Conservation (phyloP, 2,329 filamentous ascomycete species). For the Apiospora phragmitis region DNA sequence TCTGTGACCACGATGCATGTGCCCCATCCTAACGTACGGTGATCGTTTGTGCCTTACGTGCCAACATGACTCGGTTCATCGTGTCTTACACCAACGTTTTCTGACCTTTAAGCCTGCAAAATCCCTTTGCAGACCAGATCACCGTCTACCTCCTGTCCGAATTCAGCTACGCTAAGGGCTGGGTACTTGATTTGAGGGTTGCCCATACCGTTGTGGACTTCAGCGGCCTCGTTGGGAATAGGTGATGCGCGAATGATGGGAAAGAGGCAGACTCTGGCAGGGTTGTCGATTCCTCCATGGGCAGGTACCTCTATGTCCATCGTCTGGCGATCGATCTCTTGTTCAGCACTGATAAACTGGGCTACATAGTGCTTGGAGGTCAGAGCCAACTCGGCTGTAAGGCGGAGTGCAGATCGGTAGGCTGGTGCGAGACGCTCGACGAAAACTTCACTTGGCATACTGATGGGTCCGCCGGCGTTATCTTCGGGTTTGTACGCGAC, state of each 20-base stretch:
- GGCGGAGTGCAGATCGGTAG: neutral
- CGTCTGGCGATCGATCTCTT: neutral
- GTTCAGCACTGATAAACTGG: neutral
- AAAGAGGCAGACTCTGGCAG: neutral
- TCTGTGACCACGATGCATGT: neutral
- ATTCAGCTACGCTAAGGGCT: neutral
- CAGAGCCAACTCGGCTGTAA: neutral
- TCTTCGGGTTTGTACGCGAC: neutral
- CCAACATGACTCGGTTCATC: neutral
- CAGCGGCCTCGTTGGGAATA: neutral
- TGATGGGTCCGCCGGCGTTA: fast-evolving
- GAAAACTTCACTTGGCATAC: neutral
- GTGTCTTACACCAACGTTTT: neutral
- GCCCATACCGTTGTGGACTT: neutral
- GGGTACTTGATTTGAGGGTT: neutral
- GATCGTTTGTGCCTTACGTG: neutral
- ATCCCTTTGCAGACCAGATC: neutral
- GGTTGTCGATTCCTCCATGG: neutral
- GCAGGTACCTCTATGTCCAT: neutral
- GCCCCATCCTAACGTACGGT: neutral
- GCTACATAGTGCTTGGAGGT: neutral
- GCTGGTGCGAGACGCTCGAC: neutral
- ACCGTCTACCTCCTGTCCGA: neutral
- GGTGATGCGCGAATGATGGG: neutral
- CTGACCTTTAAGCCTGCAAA: neutral